Evolutionary conservation across 768 basidiomycete species (phyloP).

Genomic region (Lyophyllum shimeji): DNA sequence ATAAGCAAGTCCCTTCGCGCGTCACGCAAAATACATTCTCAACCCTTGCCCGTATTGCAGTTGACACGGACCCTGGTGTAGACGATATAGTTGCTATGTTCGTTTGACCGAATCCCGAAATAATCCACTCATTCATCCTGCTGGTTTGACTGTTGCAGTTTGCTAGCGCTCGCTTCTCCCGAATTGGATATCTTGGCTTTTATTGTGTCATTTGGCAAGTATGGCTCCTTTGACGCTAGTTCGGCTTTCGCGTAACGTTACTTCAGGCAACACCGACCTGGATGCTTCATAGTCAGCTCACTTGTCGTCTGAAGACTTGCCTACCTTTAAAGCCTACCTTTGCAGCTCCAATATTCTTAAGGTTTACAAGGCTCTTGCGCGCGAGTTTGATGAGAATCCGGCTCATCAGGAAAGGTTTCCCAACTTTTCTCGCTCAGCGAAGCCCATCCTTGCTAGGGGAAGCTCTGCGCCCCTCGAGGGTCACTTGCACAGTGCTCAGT

Average conservation of each 20-base stretch:
- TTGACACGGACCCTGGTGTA: slow-evolving; percentile 86
- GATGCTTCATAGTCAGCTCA: slow-evolving; percentile 57
- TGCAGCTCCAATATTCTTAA: slow-evolving; percentile 73
- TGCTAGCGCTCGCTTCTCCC: slow-evolving; percentile 79
- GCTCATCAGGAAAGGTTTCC: slow-evolving; percentile 56
- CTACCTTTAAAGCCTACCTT: background rate
- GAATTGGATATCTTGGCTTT: slow-evolving; percentile 80
- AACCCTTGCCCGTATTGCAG: slow-evolving; percentile 31
- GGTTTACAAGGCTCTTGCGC: slow-evolving; percentile 65
- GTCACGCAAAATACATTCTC: background rate
- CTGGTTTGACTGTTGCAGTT: slow-evolving; percentile 32
- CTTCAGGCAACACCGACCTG: slow-evolving; percentile 69
- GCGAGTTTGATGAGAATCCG: slow-evolving; percentile 57
- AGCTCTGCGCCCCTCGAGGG: slow-evolving; percentile 68
- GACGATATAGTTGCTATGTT: slow-evolving; percentile 82
- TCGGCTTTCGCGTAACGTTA: background rate
- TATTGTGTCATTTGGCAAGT: slow-evolving; percentile 72
- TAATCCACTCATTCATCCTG: background rate
- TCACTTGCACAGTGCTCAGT: slow-evolving; percentile 70
- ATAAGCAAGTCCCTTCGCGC: slow-evolving; percentile 53
- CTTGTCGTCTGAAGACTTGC: background rate
- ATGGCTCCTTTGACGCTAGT: background rate
- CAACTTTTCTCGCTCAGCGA: slow-evolving; percentile 50
- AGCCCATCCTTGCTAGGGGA: slow-evolving; percentile 67
- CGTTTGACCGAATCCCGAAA: slow-evolving; percentile 19